phyloP scores from a whole-genome alignment of 2,329 filamentous ascomycete genomes.

The Cercospora janseana region DNA sequence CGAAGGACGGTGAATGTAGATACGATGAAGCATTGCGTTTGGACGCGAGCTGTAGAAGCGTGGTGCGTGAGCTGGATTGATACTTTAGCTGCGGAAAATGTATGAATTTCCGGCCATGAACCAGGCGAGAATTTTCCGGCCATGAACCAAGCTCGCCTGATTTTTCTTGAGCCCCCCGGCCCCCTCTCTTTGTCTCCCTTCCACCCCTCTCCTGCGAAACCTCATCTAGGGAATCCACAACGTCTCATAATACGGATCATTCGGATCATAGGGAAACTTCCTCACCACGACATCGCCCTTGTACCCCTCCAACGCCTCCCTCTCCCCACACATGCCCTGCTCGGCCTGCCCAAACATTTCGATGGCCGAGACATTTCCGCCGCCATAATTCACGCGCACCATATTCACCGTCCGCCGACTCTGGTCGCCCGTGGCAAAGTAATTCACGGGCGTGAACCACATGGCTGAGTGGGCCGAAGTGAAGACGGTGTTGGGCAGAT shows the following conservation, averaged over 20 bases:
- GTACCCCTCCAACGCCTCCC: constrained; percentile 33
- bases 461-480: constrained; percentile 49
- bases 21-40: too few species aligned
- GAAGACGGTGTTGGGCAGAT: constrained; percentile 56
- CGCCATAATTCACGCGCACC: constrained; percentile 42
- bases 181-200: too few species aligned
- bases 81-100: too few species aligned
- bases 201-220: too few species aligned
- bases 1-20: constrained; percentile 13
- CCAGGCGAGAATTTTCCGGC: too few species aligned
- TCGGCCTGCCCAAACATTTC: constrained; percentile 38
- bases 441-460: constrained; percentile 48
- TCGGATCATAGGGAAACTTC: constrained; percentile 43
- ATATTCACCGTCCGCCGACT: constrained; percentile 44
- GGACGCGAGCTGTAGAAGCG: too few species aligned
- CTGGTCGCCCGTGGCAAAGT: constrained; percentile 42
- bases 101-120: too few species aligned
- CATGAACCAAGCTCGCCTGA: too few species aligned
- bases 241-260: constrained; percentile 35
- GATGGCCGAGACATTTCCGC: constrained; percentile 34
- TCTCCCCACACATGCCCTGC: background rate
- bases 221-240: too few species aligned
- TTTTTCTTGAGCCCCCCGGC: too few species aligned
- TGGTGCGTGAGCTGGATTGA: too few species aligned
- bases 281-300: constrained; percentile 40